Conservation (phyloP, 345 rosid genomes). For the Hibiscus mutabilis region DNA sequence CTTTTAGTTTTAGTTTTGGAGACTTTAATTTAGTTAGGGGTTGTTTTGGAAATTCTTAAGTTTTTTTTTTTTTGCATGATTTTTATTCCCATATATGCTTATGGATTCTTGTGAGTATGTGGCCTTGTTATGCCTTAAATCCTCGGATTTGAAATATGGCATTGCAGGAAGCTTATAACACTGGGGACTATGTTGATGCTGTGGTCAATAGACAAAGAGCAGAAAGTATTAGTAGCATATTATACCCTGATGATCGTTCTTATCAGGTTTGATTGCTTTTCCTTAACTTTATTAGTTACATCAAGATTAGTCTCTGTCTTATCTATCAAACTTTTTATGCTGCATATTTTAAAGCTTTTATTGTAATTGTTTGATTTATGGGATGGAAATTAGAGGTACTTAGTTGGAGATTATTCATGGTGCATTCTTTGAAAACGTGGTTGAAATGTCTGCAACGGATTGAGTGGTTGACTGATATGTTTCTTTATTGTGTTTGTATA, state of each 20-base stretch:
- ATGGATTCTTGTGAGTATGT: background rate
- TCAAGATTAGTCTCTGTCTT: background rate
- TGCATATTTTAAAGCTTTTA: background rate
- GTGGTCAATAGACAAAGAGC: slow-evolving; percentile 40
- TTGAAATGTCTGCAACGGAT: background rate
- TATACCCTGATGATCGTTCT: slow-evolving; percentile 42
- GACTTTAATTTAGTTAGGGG: background rate
- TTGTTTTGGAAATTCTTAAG: background rate
- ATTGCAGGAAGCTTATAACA: slow-evolving; percentile 36
- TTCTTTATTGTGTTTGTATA: background rate
- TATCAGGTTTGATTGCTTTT: slow-evolving; percentile 28
- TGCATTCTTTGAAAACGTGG: background rate
- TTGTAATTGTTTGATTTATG: background rate
- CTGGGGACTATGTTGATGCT: slow-evolving; percentile 44
- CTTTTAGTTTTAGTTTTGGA: background rate
- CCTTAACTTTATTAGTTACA: slow-evolving; percentile 5
- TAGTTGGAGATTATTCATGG: background rate
- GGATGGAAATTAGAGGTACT: background rate
- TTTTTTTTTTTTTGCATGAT: background rate
- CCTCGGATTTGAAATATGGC: background rate
- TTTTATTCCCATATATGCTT: background rate
- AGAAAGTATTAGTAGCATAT: slow-evolving; percentile 39
- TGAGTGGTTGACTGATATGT: background rate
- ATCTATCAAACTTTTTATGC: background rate
- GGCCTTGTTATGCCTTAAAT: background rate